phyloP scores from a whole-genome alignment of 2,329 filamentous ascomycete genomes.

The Pestalotiopsis sp. region DNA sequence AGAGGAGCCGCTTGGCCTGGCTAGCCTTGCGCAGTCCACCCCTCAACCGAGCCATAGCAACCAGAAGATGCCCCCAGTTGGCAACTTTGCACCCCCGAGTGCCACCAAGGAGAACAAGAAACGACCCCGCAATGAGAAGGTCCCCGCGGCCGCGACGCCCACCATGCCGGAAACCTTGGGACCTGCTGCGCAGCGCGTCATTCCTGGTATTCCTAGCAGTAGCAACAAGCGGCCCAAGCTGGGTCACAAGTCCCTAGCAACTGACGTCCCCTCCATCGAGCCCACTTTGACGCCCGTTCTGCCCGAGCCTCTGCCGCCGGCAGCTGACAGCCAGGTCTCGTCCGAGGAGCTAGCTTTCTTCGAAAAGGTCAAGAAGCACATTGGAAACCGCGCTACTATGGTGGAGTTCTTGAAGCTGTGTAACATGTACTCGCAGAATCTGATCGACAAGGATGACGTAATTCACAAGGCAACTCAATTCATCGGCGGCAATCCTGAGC shows the following conservation, averaged over 20 bases:
- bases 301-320: conserved; percentile 82
- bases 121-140: conserved; percentile 65
- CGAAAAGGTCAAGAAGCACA: conserved; percentile 93
- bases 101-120: conserved; percentile 91
- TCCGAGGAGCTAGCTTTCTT: conserved; percentile 92
- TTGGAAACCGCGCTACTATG: conserved; percentile 88
- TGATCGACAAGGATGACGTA: conserved; percentile 83
- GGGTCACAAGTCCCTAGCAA: conserved; percentile 63
- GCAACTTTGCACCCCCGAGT: conserved; percentile 86
- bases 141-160: conserved; percentile 47
- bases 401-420: conserved; percentile 96
- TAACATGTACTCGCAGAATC: conserved; percentile 90
- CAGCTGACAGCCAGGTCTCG: conserved; percentile 69
- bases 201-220: conserved; percentile 36
- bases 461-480: conserved; percentile 82
- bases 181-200: conserved; percentile 35
- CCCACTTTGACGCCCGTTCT: conserved; percentile 86
- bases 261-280: conserved; percentile 67
- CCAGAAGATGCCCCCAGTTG: conserved; percentile 87
- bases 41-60: conserved; percentile 52
- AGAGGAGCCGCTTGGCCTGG: conserved; percentile 64
- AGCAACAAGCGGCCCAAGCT: conserved; percentile 71
- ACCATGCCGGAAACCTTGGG: conserved; percentile 42
- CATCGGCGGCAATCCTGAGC: conserved; percentile 82
- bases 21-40: conserved; percentile 46